These are phyloP conservation scores for Gliomastix tumulicola DNA, from an alignment of 2,329 filamentous ascomycete species.

Conservation along the genomic window DNA sequence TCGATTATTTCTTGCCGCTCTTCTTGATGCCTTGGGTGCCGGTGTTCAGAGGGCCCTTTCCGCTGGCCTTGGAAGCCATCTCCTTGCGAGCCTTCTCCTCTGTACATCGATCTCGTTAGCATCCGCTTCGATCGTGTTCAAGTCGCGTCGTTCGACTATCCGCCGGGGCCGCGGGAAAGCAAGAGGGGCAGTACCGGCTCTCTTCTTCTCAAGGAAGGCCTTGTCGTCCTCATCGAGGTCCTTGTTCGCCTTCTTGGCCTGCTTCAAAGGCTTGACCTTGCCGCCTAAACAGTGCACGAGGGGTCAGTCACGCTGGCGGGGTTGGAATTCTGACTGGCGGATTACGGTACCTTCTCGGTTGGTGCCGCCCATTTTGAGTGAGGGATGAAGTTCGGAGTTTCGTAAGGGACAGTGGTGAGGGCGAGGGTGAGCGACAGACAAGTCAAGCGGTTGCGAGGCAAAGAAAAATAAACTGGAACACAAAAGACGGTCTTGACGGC, in stretches of 20 bases:
- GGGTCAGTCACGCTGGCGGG: slow-evolving; percentile 9
- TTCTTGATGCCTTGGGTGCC: slow-evolving; percentile 93
- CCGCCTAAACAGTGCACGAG: slow-evolving; percentile 48
- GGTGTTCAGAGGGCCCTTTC: slow-evolving; percentile 82
- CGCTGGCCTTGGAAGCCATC: slow-evolving; percentile 71
- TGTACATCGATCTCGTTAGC: too few species aligned
- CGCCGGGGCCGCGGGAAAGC: neutral
- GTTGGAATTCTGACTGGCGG: neutral
- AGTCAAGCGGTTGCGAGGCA: too few species aligned
- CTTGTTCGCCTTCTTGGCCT: slow-evolving; percentile 75
- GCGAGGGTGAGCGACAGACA: too few species aligned
- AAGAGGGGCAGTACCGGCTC: slow-evolving; percentile 58
- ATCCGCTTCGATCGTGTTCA: too few species aligned
- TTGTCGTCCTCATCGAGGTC: slow-evolving; percentile 84
- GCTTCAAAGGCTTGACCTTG: slow-evolving; percentile 82
- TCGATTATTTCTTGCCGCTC: slow-evolving; percentile 83
- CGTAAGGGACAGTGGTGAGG: too few species aligned
- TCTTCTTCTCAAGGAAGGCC: slow-evolving; percentile 78
- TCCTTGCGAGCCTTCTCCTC: slow-evolving; percentile 85
- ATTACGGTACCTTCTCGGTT: slow-evolving; percentile 26
- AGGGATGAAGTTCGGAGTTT: neutral
- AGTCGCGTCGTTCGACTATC: too few species aligned
- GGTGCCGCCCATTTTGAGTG: slow-evolving; percentile 25
- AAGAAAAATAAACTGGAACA: too few species aligned
- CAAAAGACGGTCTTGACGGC: too few species aligned